A percentile compares a stretch with the other conserved stretches of the same genome.
These are phyloP conservation scores for Juglanconis juglandina DNA, from an alignment of 2,329 filamentous ascomycete species.

Conservation along the genomic window DNA sequence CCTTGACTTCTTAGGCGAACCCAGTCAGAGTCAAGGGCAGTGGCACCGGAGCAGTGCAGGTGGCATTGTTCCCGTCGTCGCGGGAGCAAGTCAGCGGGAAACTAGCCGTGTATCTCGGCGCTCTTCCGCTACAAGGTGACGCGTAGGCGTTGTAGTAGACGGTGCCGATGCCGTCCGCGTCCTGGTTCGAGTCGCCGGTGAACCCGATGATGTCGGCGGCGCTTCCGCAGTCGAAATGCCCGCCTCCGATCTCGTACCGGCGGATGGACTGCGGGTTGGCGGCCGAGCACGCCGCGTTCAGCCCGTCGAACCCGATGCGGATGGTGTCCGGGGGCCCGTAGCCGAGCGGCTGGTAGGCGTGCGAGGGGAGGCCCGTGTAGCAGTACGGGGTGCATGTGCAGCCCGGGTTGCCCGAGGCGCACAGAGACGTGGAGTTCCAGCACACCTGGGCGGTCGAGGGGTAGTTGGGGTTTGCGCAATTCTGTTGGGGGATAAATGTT, in stretches of 20 bases:
- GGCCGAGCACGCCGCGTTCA: neutral
- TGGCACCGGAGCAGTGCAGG: slow-evolving; percentile 12
- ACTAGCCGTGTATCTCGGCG: slow-evolving; percentile 5
- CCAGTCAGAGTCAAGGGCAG: slow-evolving; percentile 5
- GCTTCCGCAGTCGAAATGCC: slow-evolving; percentile 6
- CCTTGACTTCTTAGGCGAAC: neutral
- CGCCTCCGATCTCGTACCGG: slow-evolving; percentile 7
- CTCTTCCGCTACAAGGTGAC: neutral
- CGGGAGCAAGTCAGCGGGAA: slow-evolving; percentile 11
- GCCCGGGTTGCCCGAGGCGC: neutral
- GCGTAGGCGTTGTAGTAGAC: neutral
- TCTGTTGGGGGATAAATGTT: neutral
- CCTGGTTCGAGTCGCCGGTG: slow-evolving; percentile 11
- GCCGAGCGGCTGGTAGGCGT: slow-evolving; percentile 5
- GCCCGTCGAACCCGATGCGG: neutral
- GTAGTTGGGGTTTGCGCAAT: slow-evolving; percentile 11
- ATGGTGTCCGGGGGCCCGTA: slow-evolving; percentile 10
- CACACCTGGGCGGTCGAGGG: slow-evolving; percentile 4
- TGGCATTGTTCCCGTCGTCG: slow-evolving; percentile 13
- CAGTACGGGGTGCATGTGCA: slow-evolving; percentile 6
- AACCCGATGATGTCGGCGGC: slow-evolving; percentile 5
- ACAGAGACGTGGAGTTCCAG: slow-evolving; percentile 5
- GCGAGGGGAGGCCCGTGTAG: slow-evolving; percentile 1
- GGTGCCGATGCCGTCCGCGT: neutral
- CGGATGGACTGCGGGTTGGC: neutral